phyloP scores from a whole-genome alignment of 768 basidiomycete genomes.

The Pholiota conissans region DNA sequence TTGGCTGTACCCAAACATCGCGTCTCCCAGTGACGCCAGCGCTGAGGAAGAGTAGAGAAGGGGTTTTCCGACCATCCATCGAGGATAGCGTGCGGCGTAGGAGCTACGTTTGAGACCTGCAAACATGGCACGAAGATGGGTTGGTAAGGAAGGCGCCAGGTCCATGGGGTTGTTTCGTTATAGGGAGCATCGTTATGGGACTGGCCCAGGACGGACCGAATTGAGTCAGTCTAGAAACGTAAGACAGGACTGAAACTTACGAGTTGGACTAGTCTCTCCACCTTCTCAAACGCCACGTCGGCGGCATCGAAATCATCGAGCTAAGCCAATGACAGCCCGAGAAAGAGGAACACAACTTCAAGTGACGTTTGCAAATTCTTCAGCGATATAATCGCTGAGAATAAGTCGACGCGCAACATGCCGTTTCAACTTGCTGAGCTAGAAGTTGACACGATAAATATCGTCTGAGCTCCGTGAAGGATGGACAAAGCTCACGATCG shows the following conservation, averaged over 20 bases:
- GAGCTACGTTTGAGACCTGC: conserved; percentile 17
- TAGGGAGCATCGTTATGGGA: neutral
- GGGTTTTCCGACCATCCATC: conserved; percentile 51
- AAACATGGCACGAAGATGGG: conserved; percentile 13
- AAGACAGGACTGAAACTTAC: neutral
- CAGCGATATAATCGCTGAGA: too few species aligned
- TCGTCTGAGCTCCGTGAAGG: too few species aligned
- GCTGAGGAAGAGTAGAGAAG: conserved; percentile 52
- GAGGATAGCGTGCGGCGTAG: conserved; percentile 48
- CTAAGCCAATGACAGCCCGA: too few species aligned
- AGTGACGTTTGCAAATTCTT: too few species aligned
- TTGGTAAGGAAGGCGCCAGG: neutral
- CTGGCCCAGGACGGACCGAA: neutral
- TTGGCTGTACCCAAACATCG: conserved; percentile 57
- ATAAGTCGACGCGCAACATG: too few species aligned
- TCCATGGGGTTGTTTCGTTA: neutral
- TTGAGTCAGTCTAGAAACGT: neutral
- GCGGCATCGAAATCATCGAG: too few species aligned
- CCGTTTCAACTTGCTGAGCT: too few species aligned
- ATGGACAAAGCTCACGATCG: too few species aligned
- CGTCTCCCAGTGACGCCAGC: conserved; percentile 55
- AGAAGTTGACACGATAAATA: too few species aligned
- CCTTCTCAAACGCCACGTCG: too few species aligned
- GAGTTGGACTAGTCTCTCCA: too few species aligned
- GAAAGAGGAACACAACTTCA: too few species aligned